Conservation (phyloP, 2,329 filamentous ascomycete genomes). For the Xylaria sp. region DNA sequence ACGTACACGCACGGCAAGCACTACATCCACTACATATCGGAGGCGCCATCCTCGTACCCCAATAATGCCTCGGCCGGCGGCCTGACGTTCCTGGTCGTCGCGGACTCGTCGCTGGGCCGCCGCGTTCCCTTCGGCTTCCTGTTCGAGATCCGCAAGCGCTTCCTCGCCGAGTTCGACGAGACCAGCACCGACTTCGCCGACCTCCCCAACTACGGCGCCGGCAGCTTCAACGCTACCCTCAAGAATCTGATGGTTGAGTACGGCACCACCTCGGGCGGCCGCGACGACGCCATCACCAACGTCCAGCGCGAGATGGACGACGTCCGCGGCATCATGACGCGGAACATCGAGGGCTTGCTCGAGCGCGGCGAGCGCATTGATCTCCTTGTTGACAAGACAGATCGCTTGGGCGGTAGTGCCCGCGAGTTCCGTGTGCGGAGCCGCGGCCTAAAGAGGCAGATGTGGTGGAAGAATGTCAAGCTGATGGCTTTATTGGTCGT, state of each 20-base stretch:
- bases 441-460: slow-evolving; percentile 82
- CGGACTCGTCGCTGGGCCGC: slow-evolving; percentile 78
- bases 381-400: slow-evolving; percentile 94
- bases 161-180: slow-evolving; percentile 73
- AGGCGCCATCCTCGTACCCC: slow-evolving; percentile 72
- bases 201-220: slow-evolving; percentile 88
- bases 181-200: slow-evolving; percentile 72
- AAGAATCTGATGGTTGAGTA: slow-evolving; percentile 81
- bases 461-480: slow-evolving; percentile 99
- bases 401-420: slow-evolving; percentile 84
- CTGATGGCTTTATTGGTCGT: slow-evolving; percentile 81
- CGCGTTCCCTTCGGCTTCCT: slow-evolving; percentile 93
- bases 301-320: slow-evolving; percentile 91
- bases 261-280: slow-evolving; percentile 75
- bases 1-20: slow-evolving; percentile 92
- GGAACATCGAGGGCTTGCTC: slow-evolving; percentile 88
- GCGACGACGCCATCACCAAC: slow-evolving; percentile 81
- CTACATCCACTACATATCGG: slow-evolving; percentile 95
- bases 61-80: slow-evolving; percentile 70
- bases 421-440: slow-evolving; percentile 89
- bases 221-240: slow-evolving; percentile 81
- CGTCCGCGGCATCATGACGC: slow-evolving; percentile 90
- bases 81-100: slow-evolving; percentile 90
- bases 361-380: slow-evolving; percentile 94
- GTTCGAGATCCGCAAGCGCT: slow-evolving; percentile 86